Conservation (phyloP, 1,284 basidiomycete genomes). For the Ganoderma boninense region DNA sequence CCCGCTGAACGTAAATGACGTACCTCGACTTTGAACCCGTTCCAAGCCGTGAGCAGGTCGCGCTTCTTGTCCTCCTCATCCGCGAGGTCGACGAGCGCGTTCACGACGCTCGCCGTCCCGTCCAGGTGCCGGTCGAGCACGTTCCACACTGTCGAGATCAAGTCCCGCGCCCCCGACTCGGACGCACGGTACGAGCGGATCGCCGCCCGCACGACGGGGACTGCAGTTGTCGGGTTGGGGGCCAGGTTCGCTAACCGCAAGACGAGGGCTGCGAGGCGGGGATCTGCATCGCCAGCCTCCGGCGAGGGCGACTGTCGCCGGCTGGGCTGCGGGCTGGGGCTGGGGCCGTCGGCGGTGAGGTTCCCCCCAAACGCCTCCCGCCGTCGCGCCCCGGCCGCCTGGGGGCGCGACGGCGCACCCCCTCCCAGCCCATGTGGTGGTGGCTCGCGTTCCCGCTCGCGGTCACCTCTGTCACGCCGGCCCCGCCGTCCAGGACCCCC, state of each 20-base stretch:
- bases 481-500: conserved; percentile 47
- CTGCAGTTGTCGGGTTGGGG: conserved; percentile 74
- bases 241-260: conserved; percentile 74
- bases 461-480: conserved; percentile 47
- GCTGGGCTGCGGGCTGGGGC: conserved; percentile 44
- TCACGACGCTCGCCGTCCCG: conserved; percentile 79
- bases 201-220: conserved; percentile 82
- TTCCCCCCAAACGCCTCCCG: conserved; percentile 72
- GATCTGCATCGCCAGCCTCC: conserved; percentile 57
- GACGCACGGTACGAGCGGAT: conserved; percentile 82
- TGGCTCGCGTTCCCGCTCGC: conserved; percentile 58
- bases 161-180: conserved; percentile 84
- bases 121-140: conserved; percentile 84
- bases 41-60: conserved; percentile 81
- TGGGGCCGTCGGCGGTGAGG: conserved; percentile 60
- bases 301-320: conserved; percentile 55
- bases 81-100: conserved; percentile 82
- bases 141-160: conserved; percentile 89
- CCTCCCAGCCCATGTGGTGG: conserved; percentile 38
- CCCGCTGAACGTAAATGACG: conserved; percentile 28
- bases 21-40: conserved; percentile 86
- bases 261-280: conserved; percentile 76
- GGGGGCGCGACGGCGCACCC: conserved; percentile 35
- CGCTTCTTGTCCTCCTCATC: conserved; percentile 88
- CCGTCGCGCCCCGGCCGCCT: conserved; percentile 47